phyloP scores from a whole-genome alignment of 192 early-diverging fungal genomes.

The Mortierella alpina region DNA sequence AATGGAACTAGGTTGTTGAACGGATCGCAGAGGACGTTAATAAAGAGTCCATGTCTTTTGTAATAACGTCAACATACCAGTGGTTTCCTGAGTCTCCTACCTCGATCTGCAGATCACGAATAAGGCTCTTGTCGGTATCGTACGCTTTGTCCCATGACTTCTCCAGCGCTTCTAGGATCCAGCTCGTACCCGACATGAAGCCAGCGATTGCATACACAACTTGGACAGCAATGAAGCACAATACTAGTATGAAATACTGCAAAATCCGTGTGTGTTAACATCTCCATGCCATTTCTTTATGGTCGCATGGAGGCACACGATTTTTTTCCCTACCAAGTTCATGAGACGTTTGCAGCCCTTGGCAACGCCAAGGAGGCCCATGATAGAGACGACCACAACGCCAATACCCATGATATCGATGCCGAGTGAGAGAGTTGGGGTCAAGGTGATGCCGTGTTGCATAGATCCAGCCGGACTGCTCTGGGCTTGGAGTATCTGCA shows the following conservation, averaged over 20 bases:
- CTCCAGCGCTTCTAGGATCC: slow-evolving; percentile 37
- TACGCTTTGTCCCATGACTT: slow-evolving; percentile 44
- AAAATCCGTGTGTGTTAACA: background rate
- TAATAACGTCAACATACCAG: background rate
- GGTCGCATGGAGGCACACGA: background rate
- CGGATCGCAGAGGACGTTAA: background rate
- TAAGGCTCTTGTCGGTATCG: slow-evolving; percentile 20
- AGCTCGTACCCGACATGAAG: slow-evolving; percentile 34
- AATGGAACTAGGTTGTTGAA: slow-evolving; percentile 20
- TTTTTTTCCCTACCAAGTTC: slow-evolving; percentile 23
- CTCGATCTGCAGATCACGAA: slow-evolving; percentile 42
- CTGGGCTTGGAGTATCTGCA: slow-evolving; percentile 30
- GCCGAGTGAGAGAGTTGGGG: slow-evolving; percentile 36
- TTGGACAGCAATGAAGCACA: slow-evolving; percentile 33
- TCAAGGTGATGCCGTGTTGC: slow-evolving; percentile 20
- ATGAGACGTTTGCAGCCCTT: slow-evolving; percentile 40
- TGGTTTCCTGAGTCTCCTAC: slow-evolving; percentile 8
- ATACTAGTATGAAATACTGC: slow-evolving; percentile 43
- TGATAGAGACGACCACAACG: slow-evolving; percentile 30
- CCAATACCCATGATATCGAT: slow-evolving; percentile 42
- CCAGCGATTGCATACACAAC: slow-evolving; percentile 24
- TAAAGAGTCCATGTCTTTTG: background rate
- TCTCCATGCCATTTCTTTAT: background rate
- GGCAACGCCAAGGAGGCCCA: slow-evolving; percentile 37
- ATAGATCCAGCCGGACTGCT: slow-evolving; percentile 24